phyloP scores from a whole-genome alignment of 495 filamentous ascomycete species.

The Xylaria flabelliformis region DNA sequence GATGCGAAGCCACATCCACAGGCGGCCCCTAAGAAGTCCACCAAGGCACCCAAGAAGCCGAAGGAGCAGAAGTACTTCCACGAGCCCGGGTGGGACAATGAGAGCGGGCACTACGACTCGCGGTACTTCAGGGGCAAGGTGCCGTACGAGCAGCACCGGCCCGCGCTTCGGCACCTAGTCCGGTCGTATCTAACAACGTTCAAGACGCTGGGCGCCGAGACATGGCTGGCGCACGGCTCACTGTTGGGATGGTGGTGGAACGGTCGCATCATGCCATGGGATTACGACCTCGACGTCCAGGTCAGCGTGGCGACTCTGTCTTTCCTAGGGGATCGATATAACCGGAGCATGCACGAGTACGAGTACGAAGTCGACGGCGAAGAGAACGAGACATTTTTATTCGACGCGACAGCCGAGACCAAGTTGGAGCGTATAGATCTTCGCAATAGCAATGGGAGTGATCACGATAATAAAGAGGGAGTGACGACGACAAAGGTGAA shows the following conservation, averaged over 20 bases:
- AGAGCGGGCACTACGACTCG: slow-evolving; percentile 73
- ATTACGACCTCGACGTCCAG: slow-evolving; percentile 88
- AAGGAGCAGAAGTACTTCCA: slow-evolving; percentile 47
- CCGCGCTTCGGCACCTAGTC: slow-evolving; percentile 71
- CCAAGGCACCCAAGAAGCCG: neutral
- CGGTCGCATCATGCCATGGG: slow-evolving; percentile 82
- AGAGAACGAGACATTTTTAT: neutral
- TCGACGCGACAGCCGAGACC: neutral
- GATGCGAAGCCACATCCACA: neutral
- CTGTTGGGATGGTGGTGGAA: slow-evolving; percentile 95
- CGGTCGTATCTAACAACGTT: slow-evolving; percentile 75
- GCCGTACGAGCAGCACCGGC: slow-evolving; percentile 66
- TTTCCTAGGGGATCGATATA: slow-evolving; percentile 67
- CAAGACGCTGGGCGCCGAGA: slow-evolving; percentile 68
- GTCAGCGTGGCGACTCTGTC: slow-evolving; percentile 67
- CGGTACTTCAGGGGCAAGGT: slow-evolving; percentile 70
- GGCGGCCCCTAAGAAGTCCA: neutral
- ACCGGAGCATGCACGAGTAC: slow-evolving; percentile 69
- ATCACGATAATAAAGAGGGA: neutral
- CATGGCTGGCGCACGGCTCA: slow-evolving; percentile 89
- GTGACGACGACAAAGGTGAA: neutral
- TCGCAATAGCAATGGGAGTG: slow-evolving; percentile 45
- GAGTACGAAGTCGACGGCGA: slow-evolving; percentile 57
- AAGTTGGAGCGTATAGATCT: neutral
- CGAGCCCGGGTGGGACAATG: slow-evolving; percentile 63